Evolutionary conservation across 225 moss, liverwort and hornwort genomes (phyloP).

Genomic region (Asterella californica): DNA sequence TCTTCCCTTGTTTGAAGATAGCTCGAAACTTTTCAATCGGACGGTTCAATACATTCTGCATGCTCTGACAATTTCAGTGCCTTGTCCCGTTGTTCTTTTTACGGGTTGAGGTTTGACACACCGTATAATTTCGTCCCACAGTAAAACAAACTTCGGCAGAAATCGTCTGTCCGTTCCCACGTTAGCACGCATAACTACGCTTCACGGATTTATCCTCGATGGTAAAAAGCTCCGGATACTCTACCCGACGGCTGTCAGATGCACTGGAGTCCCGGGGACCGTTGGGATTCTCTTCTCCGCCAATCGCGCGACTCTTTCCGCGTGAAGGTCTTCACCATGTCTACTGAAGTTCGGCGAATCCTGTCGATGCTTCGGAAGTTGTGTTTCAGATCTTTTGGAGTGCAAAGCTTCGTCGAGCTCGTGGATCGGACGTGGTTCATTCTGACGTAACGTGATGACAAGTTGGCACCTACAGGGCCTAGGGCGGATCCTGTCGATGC

Average conservation of each 20-base stretch:
- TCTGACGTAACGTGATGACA: not conserved
- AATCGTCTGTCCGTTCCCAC: not conserved
- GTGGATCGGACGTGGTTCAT: slow-evolving; percentile 1
- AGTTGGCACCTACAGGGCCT: not conserved
- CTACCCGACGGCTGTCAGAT: not conserved
- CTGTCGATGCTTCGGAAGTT: too few species aligned
- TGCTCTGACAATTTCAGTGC: too few species aligned
- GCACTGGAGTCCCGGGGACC: not conserved
- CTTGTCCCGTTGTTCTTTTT: too few species aligned
- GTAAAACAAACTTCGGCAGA: not conserved
- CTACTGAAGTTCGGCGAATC: too few species aligned
- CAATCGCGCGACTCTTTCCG: not conserved
- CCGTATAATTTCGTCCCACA: not conserved
- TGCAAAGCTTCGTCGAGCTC: not conserved
- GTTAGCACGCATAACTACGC: not conserved
- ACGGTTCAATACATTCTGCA: too few species aligned
- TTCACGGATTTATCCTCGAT: not conserved
- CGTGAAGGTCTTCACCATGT: not conserved
- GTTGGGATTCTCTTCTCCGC: not conserved
- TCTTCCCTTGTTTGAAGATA: too few species aligned
- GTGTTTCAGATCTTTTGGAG: not conserved
- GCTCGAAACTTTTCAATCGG: too few species aligned
- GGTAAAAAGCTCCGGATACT: not conserved
- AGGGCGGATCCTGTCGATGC: not conserved
- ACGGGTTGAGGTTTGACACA: too few species aligned